Evolutionary conservation across 805 yeast genomes (phyloP).

Genomic region (Osmozyma mogii): DNA sequence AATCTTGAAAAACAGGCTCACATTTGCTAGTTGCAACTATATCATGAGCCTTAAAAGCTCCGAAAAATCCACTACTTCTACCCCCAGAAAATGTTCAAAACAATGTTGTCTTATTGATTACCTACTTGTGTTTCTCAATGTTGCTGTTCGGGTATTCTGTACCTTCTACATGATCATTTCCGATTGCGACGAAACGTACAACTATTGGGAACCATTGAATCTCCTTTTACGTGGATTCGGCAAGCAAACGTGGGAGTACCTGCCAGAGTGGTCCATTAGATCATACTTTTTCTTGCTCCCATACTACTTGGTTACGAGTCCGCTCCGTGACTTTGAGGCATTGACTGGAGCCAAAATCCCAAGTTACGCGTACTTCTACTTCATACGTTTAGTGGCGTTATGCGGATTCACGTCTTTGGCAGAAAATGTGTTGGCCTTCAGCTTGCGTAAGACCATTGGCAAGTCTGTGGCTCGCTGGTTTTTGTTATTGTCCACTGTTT

Average conservation of each 20-base stretch:
- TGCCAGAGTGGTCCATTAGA: conserved; percentile 81
- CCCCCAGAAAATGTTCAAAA: too few species aligned
- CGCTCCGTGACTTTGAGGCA: conserved; percentile 11
- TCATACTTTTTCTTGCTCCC: conserved; percentile 74
- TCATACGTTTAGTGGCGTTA: conserved; percentile 36
- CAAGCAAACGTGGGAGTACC: conserved; percentile 93
- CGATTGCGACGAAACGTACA: conserved; percentile 89
- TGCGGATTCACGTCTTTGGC: conserved; percentile 32
- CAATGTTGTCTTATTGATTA: too few species aligned
- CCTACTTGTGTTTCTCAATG: conserved; percentile 9
- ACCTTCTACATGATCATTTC: conserved; percentile 61
- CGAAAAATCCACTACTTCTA: too few species aligned
- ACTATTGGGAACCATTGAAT: conserved; percentile 93
- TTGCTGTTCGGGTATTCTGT: conserved; percentile 23
- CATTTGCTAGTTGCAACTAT: too few species aligned
- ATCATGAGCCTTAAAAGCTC: too few species aligned
- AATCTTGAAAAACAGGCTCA: too few species aligned
- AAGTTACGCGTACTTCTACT: conserved; percentile 40
- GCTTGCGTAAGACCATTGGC: conserved; percentile 30
- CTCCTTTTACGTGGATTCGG: conserved; percentile 74
- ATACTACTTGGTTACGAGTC: conserved; percentile 24
- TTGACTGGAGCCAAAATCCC: conserved; percentile 11
- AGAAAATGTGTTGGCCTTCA: conserved; percentile 45
- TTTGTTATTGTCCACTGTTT: conserved; percentile 49
- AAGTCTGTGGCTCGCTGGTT: conserved; percentile 47